phyloP scores from a whole-genome alignment of 1,139 yeast genomes.

The Lodderomyces margitis region DNA sequence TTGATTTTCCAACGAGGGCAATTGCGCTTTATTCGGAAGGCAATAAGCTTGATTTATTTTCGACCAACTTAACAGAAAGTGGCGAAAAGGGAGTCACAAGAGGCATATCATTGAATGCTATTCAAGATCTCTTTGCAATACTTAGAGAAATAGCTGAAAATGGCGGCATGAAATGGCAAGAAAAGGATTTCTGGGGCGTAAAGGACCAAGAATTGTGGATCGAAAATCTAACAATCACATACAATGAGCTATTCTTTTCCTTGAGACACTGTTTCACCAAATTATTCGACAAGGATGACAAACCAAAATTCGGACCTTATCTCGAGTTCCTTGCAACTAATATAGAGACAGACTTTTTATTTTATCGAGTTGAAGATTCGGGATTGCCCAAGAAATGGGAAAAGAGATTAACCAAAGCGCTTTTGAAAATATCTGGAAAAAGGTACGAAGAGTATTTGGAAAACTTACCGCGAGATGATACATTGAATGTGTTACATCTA shows the following conservation, averaged over 20 bases:
- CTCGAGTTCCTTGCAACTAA: constrained; percentile 51
- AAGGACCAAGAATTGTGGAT: constrained; percentile 55
- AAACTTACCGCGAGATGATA: constrained; percentile 59
- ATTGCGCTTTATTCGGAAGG: constrained; percentile 54
- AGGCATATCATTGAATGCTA: constrained; percentile 25
- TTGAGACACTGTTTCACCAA: constrained; percentile 45
- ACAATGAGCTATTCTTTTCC: constrained; percentile 46
- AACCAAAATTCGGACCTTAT: constrained; percentile 63
- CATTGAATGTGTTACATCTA: constrained; percentile 57
- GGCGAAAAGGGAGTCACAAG: constrained; percentile 22
- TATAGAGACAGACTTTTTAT: constrained; percentile 50
- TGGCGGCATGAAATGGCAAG: constrained; percentile 36
- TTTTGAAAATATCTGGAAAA: constrained; percentile 53
- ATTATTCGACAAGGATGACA: constrained; percentile 46
- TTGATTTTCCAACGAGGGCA: constrained; percentile 53
- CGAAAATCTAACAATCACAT: constrained; percentile 46
- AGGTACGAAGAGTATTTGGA: constrained; percentile 59
- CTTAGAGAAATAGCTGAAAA: constrained; percentile 34
- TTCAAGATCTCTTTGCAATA: constrained; percentile 28
- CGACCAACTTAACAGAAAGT: constrained; percentile 27
- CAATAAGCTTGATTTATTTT: constrained; percentile 35
- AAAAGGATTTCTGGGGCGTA: constrained; percentile 41
- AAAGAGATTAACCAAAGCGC: constrained; percentile 45
- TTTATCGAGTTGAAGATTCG: constrained; percentile 32
- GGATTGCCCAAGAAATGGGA: constrained; percentile 52